Conservation (phyloP, 306 rosid genomes). For the Macrotyloma uniflorum region DNA sequence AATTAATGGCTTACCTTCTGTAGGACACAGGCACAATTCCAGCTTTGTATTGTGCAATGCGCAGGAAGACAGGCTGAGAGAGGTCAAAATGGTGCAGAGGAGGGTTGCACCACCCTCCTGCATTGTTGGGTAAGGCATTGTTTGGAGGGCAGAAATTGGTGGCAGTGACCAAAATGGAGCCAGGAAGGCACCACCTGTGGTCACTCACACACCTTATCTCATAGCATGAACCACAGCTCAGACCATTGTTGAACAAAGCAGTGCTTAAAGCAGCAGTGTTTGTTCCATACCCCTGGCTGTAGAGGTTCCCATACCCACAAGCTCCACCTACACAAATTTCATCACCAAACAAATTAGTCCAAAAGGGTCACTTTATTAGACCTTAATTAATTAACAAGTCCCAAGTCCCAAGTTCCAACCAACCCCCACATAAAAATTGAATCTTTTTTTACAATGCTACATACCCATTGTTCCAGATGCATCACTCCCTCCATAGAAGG, state of each 20-base stretch:
- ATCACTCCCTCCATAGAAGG: constrained; percentile 97
- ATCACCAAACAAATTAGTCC: neutral
- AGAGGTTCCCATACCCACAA: constrained; percentile 96
- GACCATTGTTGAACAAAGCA: constrained; percentile 90
- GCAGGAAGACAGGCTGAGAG: constrained; percentile 88
- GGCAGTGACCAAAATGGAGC: constrained; percentile 93
- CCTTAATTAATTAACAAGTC: too few relatives aligned
- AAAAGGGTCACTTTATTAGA: neutral
- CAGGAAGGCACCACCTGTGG: constrained; percentile 82
- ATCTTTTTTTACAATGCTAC: neutral
- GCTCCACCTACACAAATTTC: constrained; percentile 73
- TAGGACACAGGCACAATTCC: constrained; percentile 91
- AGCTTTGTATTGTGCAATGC: constrained; percentile 91
- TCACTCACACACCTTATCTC: constrained; percentile 77
- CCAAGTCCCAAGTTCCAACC: neutral
- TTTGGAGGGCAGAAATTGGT: constrained; percentile 99
- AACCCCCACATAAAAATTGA: neutral
- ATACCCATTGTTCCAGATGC: constrained; percentile 99
- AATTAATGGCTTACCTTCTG: constrained; percentile 59
- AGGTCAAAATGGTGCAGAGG: constrained; percentile 96
- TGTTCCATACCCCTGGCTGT: constrained; percentile 98
- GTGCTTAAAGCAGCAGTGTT: constrained; percentile 98
- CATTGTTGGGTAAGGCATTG: constrained; percentile 84
- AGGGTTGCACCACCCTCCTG: constrained; percentile 99
- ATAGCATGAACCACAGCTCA: constrained; percentile 93